Percentiles rank a stretch among this genome's conserved stretches.
These are phyloP conservation scores for Hypoxylon rubiginosum DNA, from an alignment of 2,329 filamentous ascomycete species.

Conservation along the genomic window DNA sequence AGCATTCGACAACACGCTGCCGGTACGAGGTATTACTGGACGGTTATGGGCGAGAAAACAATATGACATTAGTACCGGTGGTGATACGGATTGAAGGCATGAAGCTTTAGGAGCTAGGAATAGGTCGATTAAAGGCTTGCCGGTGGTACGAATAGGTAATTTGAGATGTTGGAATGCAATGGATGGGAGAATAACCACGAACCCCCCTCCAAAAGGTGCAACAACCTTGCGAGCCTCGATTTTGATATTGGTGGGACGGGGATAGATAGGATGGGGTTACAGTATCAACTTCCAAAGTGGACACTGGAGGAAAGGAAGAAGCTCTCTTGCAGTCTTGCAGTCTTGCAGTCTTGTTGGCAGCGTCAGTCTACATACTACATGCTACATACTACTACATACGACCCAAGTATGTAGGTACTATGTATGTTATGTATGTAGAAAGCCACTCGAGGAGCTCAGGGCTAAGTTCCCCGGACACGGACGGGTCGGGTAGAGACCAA, in stretches of 20 bases:
- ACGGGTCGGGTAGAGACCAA: constrained; percentile 45
- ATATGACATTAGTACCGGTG: constrained; percentile 24
- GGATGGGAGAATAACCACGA: constrained; percentile 12
- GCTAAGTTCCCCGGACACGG: constrained; percentile 42
- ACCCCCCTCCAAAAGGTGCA: constrained; percentile 10
- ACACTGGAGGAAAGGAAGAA: constrained; percentile 39
- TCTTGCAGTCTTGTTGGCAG: constrained; percentile 32
- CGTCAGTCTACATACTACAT: too few species aligned
- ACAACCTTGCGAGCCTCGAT: constrained; percentile 28
- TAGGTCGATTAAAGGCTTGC: constrained; percentile 3
- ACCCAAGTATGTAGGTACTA: too few species aligned
- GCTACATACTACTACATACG: too few species aligned
- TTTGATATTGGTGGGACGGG: constrained; percentile 34
- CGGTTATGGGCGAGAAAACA: constrained; percentile 25
- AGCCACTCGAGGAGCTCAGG: constrained; percentile 29
- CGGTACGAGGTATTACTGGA: constrained; percentile 15
- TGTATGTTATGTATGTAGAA: too few species aligned
- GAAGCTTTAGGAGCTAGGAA: constrained; percentile 7
- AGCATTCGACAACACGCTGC: constrained; percentile 2
- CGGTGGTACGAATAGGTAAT: constrained; percentile 26
- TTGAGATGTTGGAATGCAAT: constrained; percentile 33
- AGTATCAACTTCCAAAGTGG: constrained; percentile 25
- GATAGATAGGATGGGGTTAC: constrained; percentile 33
- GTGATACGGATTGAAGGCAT: constrained; percentile 32
- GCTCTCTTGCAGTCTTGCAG: constrained; percentile 34